Evolutionary conservation across 2,329 filamentous ascomycete genomes (phyloP), one percentile per base, ranked within the genome.

Genomic region (Talaromyces sp.): DNA sequence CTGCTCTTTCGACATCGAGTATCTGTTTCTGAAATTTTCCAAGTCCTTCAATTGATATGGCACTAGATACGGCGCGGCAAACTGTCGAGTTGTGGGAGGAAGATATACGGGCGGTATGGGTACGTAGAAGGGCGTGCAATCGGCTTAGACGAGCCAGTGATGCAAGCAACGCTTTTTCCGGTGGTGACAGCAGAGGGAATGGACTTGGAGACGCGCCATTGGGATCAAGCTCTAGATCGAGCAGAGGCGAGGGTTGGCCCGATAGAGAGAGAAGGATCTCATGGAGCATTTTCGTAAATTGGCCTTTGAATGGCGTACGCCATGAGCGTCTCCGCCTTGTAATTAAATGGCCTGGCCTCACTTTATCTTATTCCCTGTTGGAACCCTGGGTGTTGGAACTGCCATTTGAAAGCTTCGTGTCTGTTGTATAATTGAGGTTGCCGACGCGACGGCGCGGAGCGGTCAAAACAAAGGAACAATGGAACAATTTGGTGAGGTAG

Each of bases 181-280:
- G 86, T 39, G 90, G 88, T 46, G 91, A 89, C 33, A 86, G 76
- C 54, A 84, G 72, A 28, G 78, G 72, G 60, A 79, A 75, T 61
- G 77, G 71, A 63, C 75, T 65, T 60, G 73, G 70, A 74, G 87
- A 73, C 69, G 81, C 71, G 66, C 78, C 72, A 67, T 74, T 69
- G 77, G 71, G 63, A 77, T 78, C 67, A 66, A 78, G 73, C 66
- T 75, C 69, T 66, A 75, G 63, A 72, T 83, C 82, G 77, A 97
- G 89, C 70, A 97, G 84, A 65, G 91, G 88, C 63, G 93, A 97
- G 63, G 89, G 88, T 77, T 97, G 90, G 65, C 94, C 93, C 68
- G 92, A 95, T 75, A 97, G 86, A 73, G 92, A 93, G 75, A 99
- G 87, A 75, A 97, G 86, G 78, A 99, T 91, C 81, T 99, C 94